Percentiles rank a stretch among this genome's conserved stretches.
phyloP scores from a whole-genome alignment of 257 asterid species.

The Ligustrum vulgare region DNA sequence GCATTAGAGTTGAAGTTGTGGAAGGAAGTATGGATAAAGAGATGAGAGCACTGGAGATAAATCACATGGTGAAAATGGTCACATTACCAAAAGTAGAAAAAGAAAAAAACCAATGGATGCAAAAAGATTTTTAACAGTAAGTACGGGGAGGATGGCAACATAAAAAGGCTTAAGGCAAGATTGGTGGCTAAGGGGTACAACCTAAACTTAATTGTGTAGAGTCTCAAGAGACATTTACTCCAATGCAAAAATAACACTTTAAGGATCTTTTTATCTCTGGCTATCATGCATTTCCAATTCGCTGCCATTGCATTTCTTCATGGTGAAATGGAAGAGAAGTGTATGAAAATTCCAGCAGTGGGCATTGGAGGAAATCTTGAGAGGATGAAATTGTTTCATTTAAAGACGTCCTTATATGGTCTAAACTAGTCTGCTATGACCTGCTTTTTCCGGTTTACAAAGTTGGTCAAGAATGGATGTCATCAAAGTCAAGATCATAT shows the following conservation, averaged over 20 bases:
- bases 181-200: too few species aligned
- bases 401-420: not conserved
- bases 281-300: not conserved
- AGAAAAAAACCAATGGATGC: too few species aligned
- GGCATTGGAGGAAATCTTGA: not conserved
- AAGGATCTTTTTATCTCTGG: too few species aligned
- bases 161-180: too few species aligned
- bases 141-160: too few species aligned
- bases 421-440: not conserved
- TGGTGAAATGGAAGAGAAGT: not conserved
- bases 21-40: not conserved
- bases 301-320: not conserved
- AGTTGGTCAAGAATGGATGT: not conserved
- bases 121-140: too few species aligned
- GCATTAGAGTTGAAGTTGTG: not conserved
- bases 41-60: not conserved
- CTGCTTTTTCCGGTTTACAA: not conserved
- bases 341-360: not conserved
- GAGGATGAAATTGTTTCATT: not conserved
- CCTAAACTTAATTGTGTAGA: too few species aligned
- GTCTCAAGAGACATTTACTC: too few species aligned
- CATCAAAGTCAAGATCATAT: not conserved
- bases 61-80: not conserved
- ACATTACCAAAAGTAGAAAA: too few species aligned
- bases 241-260: too few species aligned